A percentile compares a stretch with the other conserved stretches of the same genome.
phyloP scores from a whole-genome alignment of 345 rosid species.

The Salix viminalis region DNA sequence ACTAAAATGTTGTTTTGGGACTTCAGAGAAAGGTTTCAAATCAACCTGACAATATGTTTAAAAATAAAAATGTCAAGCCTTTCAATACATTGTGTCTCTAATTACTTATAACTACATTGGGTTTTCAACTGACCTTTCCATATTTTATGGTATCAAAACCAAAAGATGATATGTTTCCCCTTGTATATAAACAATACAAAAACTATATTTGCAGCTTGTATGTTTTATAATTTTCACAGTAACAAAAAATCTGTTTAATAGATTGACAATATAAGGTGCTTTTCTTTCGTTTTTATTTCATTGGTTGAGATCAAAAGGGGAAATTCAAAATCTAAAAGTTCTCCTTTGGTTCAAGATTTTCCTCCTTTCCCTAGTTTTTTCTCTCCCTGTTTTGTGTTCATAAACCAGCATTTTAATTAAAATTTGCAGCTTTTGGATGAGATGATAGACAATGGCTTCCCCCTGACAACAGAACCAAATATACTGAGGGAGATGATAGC shows the following conservation, averaged over 20 bases:
- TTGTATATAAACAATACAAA: background rate
- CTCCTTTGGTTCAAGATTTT: background rate
- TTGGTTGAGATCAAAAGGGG: background rate
- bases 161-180: background rate
- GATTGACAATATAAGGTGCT: background rate
- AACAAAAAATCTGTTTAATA: background rate
- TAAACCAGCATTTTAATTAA: background rate
- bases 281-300: background rate
- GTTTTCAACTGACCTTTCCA: background rate
- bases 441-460: conserved; percentile 98
- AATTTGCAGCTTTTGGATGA: conserved; percentile 83
- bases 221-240: background rate
- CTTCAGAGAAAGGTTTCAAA: background rate
- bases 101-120: background rate
- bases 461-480: conserved; percentile 90
- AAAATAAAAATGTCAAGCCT: background rate
- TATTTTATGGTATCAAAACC: background rate
- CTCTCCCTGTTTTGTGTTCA: background rate
- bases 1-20: background rate
- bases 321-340: background rate
- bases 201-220: background rate
- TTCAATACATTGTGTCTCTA: background rate
- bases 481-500: conserved; percentile 93
- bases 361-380: background rate
- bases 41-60: background rate